Base-by-base conservation (phyloP, 176 grass and related monocot genomes). In the Musa schizocarpa region DNA sequence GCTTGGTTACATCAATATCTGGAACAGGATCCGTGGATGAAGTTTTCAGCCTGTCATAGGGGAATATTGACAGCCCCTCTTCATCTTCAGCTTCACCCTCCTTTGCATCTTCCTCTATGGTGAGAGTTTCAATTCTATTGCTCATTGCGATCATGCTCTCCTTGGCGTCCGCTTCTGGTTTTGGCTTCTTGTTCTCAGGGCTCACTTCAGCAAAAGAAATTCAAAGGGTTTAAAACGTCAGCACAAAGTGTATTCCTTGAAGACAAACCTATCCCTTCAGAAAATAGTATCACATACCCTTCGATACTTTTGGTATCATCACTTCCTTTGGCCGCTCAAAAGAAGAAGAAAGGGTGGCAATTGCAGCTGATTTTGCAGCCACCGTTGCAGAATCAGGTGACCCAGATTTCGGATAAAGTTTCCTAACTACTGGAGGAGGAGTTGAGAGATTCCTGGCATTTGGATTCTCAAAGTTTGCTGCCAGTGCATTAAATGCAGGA, bases 401-500 rank as follows among this genome's bases (percentile, higher is more conserved):
- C 16, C 50, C 56, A 74, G 89, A 96, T 89, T 89, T 96, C 0
- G 92, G 92, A 79, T 87, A 92, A 76, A 89, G 71, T 83, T 92
- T 96, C 75, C 90, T 92, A n/a, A 85, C 89, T 24, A 83, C 82
- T 3, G 92, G 86, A 25, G 92, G 92, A 79, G 92, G 92, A 61
- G 89, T 96, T 27, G 92, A 96, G 26, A 96, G 88, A 83, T 96
- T 96, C 77, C 92, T 86, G 68, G 79, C 80, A 75, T 80, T 85
- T 59, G 80, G 68, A 84, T 88, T 92, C 87, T 96, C 92, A 82
- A 96, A 96, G 75, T 77, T 96, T 81, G 92, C 85, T 50, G 92
- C 89, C 58, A 96, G 76, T 57, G 92, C 89, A 82, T 49, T 96
- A 79, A 96, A 96, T 29, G 92, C 92, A 22, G 92, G 89, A 70